A percentile compares a stretch with the other conserved stretches of the same genome.
Conservation (phyloP, 2,329 filamentous ascomycete genomes). For the Trichoderma sp. region DNA sequence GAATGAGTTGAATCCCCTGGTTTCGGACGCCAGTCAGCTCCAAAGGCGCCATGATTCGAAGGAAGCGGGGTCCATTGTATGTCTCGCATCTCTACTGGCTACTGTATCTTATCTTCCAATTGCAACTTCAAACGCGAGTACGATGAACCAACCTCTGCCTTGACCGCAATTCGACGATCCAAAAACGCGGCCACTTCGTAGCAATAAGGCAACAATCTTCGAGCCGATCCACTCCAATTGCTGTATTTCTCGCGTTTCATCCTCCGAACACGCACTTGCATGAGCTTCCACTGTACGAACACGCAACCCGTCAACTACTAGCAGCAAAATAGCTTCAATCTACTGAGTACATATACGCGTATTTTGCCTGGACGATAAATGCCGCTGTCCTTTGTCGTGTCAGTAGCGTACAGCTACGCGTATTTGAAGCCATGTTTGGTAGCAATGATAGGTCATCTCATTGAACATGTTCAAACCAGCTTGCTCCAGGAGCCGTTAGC, state of each 20-base stretch:
- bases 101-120: not conserved
- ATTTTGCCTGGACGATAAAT: not conserved
- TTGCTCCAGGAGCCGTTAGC: not conserved
- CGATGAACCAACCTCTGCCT: not conserved
- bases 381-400: not conserved
- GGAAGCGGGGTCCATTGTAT: not conserved
- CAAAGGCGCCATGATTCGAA: not conserved
- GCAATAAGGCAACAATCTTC: not conserved
- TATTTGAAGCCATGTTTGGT: not conserved
- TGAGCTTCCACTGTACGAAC: not conserved
- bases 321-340: not conserved
- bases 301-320: not conserved
- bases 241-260: not conserved
- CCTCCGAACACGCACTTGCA: not conserved
- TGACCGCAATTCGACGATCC: not conserved
- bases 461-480: not conserved
- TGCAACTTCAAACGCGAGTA: not conserved
- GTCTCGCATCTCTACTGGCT: not conserved
- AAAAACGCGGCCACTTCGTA: not conserved
- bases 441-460: not conserved
- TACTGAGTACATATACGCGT: not conserved
- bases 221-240: not conserved
- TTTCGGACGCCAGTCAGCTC: not conserved
- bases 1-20: not conserved
- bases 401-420: not conserved